Evolutionary conservation across 1,284 basidiomycete genomes (phyloP), one percentile per base, ranked within the genome.

Genomic region (Butyriboletus appendiculatus): DNA sequence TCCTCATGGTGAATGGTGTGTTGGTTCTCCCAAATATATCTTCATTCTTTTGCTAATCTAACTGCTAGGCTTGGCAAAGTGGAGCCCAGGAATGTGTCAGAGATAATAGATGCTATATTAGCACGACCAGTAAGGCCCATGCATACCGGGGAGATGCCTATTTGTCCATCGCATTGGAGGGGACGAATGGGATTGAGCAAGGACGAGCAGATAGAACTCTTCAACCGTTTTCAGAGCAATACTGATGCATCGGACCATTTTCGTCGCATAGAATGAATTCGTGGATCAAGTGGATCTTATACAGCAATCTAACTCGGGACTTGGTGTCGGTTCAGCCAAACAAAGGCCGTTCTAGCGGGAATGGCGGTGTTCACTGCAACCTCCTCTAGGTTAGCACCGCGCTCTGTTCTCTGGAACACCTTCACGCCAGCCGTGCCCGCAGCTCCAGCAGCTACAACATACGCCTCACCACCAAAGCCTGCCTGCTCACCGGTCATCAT

Each of bases 1-100:
- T 59, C 91, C 91, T 7, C 80, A 81, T 34, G 86, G 91, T 16
- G 90, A 93, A 69, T 92, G 91, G 89, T 86, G 72, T n/a, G 80
- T 59, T 44, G 28, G n/a, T 15, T 7, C 32, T 41, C 20, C 39
- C 4, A 24, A 14, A 16, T 14, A 33, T 12, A 5, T 43, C n/a
- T 40, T n/a, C 26, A 9, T n/a, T 1, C 11, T 38, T 43, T 18
- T 8, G 26, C 47, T 47, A 30, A 53, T 30, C 45, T 34, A 3
- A 41, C 26, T 37, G 7, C 33, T 55, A 87, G 86, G 86, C 63
- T 89, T 22, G 86, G 88, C 15, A 75, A 79, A 37, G 67, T 93
- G 14, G 74, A 74, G 10, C 78, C 82, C 0, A 68, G 74, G 24
- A 76, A 90, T 63, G 84, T 84, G 2, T 76, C 83, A 5, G 60